A percentile compares a stretch with the other conserved stretches of the same genome.
phyloP scores from a whole-genome alignment of 371 early-diverging fungal species.

The Mortierella sp. region DNA sequence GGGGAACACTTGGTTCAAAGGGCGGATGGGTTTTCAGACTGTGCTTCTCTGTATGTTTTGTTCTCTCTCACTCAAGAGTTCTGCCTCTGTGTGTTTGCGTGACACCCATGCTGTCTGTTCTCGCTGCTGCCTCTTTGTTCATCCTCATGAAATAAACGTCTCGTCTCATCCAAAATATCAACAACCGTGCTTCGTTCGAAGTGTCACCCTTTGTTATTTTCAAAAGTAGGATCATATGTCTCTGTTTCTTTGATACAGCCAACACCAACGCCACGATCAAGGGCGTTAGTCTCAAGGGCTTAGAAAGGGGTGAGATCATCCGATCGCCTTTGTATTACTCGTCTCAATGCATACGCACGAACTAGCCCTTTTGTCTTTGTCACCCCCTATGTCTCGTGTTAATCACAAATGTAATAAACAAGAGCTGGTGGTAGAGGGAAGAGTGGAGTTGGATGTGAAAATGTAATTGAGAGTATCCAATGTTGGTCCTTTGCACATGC shows the following conservation, averaged over 20 bases:
- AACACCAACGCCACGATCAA: constrained; percentile 1
- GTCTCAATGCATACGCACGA: constrained; percentile 1
- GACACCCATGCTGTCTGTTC: not conserved
- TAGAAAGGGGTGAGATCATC: constrained; percentile 4
- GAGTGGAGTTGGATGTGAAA: not conserved
- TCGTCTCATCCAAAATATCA: not conserved
- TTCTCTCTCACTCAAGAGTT: not conserved
- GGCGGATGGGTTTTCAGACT: not conserved
- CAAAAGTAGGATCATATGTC: not conserved
- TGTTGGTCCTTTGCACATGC: not conserved
- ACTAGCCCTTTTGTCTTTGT: constrained; percentile 13
- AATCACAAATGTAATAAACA: not conserved
- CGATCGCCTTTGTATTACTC: constrained; percentile 8
- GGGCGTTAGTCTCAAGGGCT: not conserved
- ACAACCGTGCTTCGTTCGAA: not conserved
- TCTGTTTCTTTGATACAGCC: not conserved
- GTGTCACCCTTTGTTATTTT: not conserved
- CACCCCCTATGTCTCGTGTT: not conserved
- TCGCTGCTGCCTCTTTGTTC: not conserved
- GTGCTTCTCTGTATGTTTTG: too few species aligned
- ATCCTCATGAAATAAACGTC: not conserved
- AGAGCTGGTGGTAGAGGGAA: not conserved
- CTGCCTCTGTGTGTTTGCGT: not conserved
- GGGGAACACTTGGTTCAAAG: not conserved
- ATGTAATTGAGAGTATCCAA: not conserved